These are phyloP conservation scores for Lactarius hatsudake DNA, from an alignment of 768 basidiomycete genomes.

Conservation along the genomic window DNA sequence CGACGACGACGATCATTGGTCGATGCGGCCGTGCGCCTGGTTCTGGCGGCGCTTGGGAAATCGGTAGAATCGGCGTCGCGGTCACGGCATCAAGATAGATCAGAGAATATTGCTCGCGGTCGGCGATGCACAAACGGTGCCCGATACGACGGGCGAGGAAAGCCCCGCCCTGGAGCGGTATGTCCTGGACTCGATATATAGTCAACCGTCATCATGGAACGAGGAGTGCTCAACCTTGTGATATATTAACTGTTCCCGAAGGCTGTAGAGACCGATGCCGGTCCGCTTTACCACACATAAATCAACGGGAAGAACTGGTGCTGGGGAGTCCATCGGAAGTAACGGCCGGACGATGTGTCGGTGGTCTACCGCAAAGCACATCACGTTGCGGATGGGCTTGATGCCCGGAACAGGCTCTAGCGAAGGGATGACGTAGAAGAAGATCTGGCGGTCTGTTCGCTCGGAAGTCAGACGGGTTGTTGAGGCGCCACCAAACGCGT, in stretches of 20 bases:
- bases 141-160: constrained; percentile 61
- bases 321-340: constrained; percentile 38
- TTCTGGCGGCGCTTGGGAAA: constrained; percentile 60
- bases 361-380: constrained; percentile 82
- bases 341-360: constrained; percentile 55
- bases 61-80: constrained; percentile 69
- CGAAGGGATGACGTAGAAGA: constrained; percentile 78
- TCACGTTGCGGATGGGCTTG: constrained; percentile 77
- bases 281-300: constrained; percentile 72
- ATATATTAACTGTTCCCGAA: constrained; percentile 63
- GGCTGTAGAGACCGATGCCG: constrained; percentile 58
- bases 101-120: constrained; percentile 68
- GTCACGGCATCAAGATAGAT: constrained; percentile 74
- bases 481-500: constrained; percentile 30
- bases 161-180: constrained; percentile 60
- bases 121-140: constrained; percentile 68
- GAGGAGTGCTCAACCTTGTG: constrained; percentile 47
- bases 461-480: constrained; percentile 8
- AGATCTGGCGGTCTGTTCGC: constrained; percentile 56
- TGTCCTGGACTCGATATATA: constrained; percentile 48
- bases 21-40: constrained; percentile 42
- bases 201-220: constrained; percentile 7
- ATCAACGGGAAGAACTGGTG: constrained; percentile 53
- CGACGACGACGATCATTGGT: constrained; percentile 73
- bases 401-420: constrained; percentile 69